Percentiles rank a stretch among this genome's conserved stretches.
These are phyloP conservation scores for Viola pubescens DNA, from an alignment of 441 rosid genomes.

Conservation along the genomic window DNA sequence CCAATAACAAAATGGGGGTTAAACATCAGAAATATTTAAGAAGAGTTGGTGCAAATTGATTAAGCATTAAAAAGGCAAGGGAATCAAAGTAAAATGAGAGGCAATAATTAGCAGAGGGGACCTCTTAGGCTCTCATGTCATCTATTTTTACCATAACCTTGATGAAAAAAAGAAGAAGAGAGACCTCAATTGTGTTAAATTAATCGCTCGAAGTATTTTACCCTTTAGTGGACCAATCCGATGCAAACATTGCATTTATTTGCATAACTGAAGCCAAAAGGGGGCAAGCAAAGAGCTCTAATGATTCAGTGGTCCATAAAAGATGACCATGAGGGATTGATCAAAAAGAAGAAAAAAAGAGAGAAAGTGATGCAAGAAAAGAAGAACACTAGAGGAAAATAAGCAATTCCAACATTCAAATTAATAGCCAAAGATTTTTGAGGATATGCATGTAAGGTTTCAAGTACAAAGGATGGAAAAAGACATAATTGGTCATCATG, in stretches of 20 bases:
- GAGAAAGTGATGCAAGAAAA: no score
- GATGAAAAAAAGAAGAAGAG: conserved; percentile 10
- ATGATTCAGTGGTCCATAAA: conserved; percentile 20
- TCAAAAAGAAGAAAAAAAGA: no score
- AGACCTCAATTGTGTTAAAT: neutral
- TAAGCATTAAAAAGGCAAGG: conserved; percentile 13
- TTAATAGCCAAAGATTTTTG: no score
- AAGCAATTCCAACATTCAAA: no score
- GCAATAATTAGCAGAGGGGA: conserved; percentile 21
- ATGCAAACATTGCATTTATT: conserved; percentile 4
- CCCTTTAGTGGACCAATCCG: no score
- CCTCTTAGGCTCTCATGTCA: conserved; percentile 14
- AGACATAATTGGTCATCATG: neutral
- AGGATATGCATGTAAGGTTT: no score
- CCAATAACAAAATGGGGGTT: neutral
- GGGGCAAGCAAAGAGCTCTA: neutral
- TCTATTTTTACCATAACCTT: conserved; percentile 10
- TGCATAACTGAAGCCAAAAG: conserved; percentile 10
- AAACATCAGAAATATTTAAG: neutral
- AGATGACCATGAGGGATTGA: neutral
- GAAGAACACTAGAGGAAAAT: no score
- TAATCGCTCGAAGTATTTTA: neutral
- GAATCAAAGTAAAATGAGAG: conserved; percentile 5
- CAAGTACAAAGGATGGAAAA: neutral
- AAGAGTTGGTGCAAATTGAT: conserved; percentile 21